These are phyloP conservation scores for Fusarium metavorans DNA, from an alignment of 2,329 filamentous ascomycete species.

Conservation along the genomic window DNA sequence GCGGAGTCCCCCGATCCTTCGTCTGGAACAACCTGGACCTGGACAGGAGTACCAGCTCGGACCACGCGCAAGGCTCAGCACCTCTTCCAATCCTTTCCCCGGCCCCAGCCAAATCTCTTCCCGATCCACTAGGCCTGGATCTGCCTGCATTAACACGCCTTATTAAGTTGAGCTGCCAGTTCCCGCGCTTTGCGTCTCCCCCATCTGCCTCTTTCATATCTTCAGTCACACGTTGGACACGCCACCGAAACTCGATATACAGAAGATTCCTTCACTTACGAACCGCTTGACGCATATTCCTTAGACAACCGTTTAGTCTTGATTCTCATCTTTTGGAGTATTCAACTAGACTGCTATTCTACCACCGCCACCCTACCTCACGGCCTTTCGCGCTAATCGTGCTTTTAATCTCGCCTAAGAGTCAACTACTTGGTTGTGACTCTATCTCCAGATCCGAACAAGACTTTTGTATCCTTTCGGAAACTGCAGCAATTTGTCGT, in stretches of 20 bases:
- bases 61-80: slow-evolving; percentile 16
- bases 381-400: slow-evolving; percentile 19
- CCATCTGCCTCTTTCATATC: slow-evolving; percentile 12
- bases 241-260: not conserved
- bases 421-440: not conserved
- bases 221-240: slow-evolving; percentile 2
- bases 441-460: not conserved
- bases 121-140: slow-evolving; percentile 36
- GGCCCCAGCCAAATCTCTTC: slow-evolving; percentile 30
- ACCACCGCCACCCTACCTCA: slow-evolving; percentile 3
- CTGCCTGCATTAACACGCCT: slow-evolving; percentile 29
- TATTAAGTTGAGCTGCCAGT: slow-evolving; percentile 30
- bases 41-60: slow-evolving; percentile 20
- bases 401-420: slow-evolving; percentile 1
- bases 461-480: not conserved
- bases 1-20: slow-evolving; percentile 12
- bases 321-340: slow-evolving; percentile 6
- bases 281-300: not conserved
- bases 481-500: slow-evolving; percentile 5
- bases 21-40: slow-evolving; percentile 17
- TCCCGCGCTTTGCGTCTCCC: slow-evolving; percentile 22
- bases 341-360: not conserved
- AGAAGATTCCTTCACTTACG: slow-evolving; percentile 2
- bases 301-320: slow-evolving; percentile 2
- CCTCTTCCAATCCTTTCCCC: slow-evolving; percentile 19